A percentile compares a stretch with the other conserved stretches of the same genome.
These are phyloP conservation scores for Colletotrichum brevisporum DNA, from an alignment of 2,329 filamentous ascomycete species.

Conservation along the genomic window DNA sequence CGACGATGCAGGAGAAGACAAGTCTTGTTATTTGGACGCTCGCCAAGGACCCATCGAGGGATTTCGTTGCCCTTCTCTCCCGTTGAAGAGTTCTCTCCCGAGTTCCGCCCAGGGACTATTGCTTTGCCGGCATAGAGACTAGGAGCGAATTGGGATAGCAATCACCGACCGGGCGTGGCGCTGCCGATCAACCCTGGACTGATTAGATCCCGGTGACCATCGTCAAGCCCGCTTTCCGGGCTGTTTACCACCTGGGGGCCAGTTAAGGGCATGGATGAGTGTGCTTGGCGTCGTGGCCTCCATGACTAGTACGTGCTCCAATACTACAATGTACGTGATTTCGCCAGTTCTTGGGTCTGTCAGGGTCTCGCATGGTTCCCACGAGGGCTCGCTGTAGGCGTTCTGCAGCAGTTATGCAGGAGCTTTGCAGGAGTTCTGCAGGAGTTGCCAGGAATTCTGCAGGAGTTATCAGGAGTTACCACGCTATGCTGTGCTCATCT, in stretches of 20 bases:
- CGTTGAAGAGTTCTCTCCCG: neutral
- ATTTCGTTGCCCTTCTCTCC: conserved; percentile 10
- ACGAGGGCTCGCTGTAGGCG: neutral
- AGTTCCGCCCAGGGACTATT: conserved; percentile 3
- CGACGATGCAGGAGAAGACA: neutral
- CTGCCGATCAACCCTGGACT: conserved; percentile 3
- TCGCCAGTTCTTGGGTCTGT: neutral
- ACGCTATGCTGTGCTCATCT: neutral
- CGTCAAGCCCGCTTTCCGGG: neutral
- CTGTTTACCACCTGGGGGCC: conserved; percentile 8
- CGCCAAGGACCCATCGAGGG: neutral
- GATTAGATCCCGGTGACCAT: conserved; percentile 9
- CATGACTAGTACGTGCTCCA: neutral
- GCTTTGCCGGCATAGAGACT: conserved; percentile 5
- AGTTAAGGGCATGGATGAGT: neutral
- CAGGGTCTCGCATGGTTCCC: conserved; percentile 13
- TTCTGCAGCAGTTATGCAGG: neutral
- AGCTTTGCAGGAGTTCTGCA: no score
- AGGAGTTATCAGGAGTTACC: no score
- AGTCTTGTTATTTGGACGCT: conserved; percentile 4
- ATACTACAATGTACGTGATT: no score
- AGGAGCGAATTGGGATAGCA: conserved; percentile 12
- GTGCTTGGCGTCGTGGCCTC: neutral
- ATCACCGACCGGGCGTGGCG: conserved; percentile 6
- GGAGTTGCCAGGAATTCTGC: no score